Evolutionary conservation across 2,329 filamentous ascomycete species (phyloP).

Genomic region (Diaporthe sp.): DNA sequence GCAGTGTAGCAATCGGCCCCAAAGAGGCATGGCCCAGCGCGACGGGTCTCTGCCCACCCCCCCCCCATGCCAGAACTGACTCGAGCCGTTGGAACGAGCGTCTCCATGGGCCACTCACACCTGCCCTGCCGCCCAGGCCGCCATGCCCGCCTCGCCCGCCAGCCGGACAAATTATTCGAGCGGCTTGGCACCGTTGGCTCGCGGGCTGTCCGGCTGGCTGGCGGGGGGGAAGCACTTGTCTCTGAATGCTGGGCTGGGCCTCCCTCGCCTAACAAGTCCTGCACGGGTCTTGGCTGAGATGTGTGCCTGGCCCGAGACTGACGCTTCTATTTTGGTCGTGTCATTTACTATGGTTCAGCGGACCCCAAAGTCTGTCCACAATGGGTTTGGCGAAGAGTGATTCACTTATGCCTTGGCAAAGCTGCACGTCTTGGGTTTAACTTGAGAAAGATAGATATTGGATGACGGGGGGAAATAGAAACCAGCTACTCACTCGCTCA

Average conservation of each 20-base stretch:
- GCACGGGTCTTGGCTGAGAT: not conserved
- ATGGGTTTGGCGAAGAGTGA: not conserved
- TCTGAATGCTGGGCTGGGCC: constrained; percentile 13
- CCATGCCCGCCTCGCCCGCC: not conserved
- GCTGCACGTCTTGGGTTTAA: not conserved
- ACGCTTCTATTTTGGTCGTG: constrained; percentile 14
- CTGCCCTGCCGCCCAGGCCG: not conserved
- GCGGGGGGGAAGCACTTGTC: not conserved
- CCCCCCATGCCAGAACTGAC: constrained; percentile 22
- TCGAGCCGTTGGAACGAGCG: constrained; percentile 14
- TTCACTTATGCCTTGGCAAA: not conserved
- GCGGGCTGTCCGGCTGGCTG: too few relatives aligned
- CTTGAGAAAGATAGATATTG: not conserved
- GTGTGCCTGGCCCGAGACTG: not conserved
- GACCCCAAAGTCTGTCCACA: not conserved
- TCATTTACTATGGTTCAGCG: not conserved
- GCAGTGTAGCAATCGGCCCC: constrained; percentile 4
- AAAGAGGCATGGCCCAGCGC: constrained; percentile 18
- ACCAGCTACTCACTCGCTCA: too few relatives aligned
- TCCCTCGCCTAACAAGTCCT: not conserved
- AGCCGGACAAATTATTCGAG: not conserved
- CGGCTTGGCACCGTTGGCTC: constrained; percentile 12
- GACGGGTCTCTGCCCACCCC: not conserved
- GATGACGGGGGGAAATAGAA: not conserved
- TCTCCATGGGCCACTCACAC: too few relatives aligned